Percentiles rank a stretch among this genome's conserved stretches.
Evolutionary conservation across 352 stramenopile species (phyloP).

Genomic region (Phytophthora meadii): DNA sequence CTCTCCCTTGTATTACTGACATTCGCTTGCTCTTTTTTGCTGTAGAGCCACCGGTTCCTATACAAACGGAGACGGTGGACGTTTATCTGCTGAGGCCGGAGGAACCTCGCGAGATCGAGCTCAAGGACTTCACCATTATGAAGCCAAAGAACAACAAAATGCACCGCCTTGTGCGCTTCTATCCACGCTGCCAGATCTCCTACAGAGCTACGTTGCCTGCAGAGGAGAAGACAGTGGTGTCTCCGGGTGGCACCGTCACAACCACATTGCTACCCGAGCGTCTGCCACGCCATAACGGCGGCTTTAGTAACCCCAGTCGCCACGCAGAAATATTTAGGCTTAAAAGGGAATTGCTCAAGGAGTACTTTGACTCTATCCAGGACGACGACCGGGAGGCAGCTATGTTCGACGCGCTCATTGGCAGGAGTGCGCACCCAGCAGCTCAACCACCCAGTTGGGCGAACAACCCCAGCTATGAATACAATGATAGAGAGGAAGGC

Average conservation of each 20-base stretch:
- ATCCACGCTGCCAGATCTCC: constrained; percentile 71
- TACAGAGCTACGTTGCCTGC: constrained; percentile 68
- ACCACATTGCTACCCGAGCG: constrained; percentile 51
- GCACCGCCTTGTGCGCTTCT: constrained; percentile 73
- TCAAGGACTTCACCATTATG: constrained; percentile 87
- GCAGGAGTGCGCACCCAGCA: constrained; percentile 22
- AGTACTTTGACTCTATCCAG: constrained; percentile 55
- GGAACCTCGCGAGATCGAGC: constrained; percentile 63
- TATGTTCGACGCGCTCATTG: constrained; percentile 44
- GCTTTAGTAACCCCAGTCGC: constrained; percentile 78
- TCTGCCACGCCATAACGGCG: constrained; percentile 67
- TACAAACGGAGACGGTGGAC: constrained; percentile 66
- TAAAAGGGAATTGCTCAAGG: constrained; percentile 66
- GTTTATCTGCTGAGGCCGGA: constrained; percentile 79
- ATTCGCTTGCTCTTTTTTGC: background rate
- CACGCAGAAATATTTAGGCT: constrained; percentile 75
- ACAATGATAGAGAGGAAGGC: constrained; percentile 3
- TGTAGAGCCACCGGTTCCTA: constrained; percentile 28
- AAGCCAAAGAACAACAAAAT: constrained; percentile 85
- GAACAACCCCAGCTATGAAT: background rate
- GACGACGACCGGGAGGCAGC: constrained; percentile 42
- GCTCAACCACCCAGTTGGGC: constrained; percentile 14
- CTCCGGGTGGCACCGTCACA: constrained; percentile 56
- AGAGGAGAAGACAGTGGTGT: constrained; percentile 65
- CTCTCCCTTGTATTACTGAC: background rate